These are phyloP conservation scores for Colletotrichum tropicale DNA, from an alignment of 2,329 filamentous ascomycete genomes.

Conservation along the genomic window DNA sequence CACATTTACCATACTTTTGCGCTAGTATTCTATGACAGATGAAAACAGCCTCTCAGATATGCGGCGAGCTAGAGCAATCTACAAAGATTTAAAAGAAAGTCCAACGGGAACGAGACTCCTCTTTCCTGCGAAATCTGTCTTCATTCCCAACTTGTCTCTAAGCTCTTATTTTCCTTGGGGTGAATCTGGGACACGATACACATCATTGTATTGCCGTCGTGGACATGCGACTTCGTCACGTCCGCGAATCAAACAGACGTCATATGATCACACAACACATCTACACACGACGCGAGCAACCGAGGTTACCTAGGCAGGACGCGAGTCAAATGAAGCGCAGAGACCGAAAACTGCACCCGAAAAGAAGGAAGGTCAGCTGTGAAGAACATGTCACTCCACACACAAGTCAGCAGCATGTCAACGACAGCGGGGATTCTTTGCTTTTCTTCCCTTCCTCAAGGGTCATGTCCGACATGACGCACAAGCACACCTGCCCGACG, in stretches of 20 bases:
- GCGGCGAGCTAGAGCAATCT: slow-evolving; percentile 1
- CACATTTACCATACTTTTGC: background rate
- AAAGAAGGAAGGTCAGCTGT: background rate
- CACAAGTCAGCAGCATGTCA: background rate
- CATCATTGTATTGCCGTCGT: background rate
- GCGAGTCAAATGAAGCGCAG: background rate
- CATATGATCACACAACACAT: background rate
- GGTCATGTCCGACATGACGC: background rate
- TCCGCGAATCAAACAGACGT: background rate
- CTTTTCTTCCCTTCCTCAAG: background rate
- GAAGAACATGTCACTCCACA: background rate
- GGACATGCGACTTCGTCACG: background rate
- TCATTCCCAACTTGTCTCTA: background rate
- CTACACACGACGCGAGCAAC: background rate
- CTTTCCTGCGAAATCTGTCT: background rate
- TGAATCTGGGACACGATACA: background rate
- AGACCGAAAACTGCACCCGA: background rate
- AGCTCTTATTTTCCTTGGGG: background rate
- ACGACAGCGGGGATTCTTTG: background rate
- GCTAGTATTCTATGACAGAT: background rate
- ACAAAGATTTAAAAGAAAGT: background rate
- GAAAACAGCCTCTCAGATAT: background rate
- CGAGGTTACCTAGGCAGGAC: background rate
- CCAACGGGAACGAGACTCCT: background rate
- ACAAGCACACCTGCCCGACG: slow-evolving; percentile 19